A percentile compares a stretch with the other conserved stretches of the same genome.
These are phyloP conservation scores for Solanum hybrid DNA, from an alignment of 305 asterid species.

Conservation along the genomic window DNA sequence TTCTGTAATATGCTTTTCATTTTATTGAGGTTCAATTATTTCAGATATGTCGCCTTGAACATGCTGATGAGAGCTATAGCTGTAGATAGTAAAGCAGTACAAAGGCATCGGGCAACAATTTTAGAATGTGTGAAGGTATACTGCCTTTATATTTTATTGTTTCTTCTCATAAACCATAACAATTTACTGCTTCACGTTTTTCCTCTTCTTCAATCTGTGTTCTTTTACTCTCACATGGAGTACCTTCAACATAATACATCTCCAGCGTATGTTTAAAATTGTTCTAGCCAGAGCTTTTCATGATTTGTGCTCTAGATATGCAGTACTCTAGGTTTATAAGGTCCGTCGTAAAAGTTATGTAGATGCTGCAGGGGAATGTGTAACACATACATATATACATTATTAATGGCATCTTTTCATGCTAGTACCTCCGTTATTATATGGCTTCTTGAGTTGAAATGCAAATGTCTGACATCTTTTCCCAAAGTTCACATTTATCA, in stretches of 20 bases:
- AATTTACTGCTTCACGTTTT: background rate
- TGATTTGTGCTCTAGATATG: background rate
- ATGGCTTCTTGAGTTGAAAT: background rate
- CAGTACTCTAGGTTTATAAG: background rate
- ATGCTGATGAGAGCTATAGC: constrained; percentile 94
- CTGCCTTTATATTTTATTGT: background rate
- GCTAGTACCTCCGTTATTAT: background rate
- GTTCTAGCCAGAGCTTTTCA: background rate
- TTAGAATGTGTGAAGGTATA: constrained; percentile 94
- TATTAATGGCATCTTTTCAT: background rate
- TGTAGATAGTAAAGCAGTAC: constrained; percentile 94
- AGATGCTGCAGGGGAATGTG: background rate
- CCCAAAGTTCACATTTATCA: background rate
- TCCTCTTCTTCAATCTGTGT: background rate
- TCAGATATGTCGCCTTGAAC: constrained; percentile 93
- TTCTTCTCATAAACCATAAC: background rate
- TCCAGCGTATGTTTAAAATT: background rate
- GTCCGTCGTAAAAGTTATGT: background rate
- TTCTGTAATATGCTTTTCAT: constrained; percentile 2
- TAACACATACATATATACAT: background rate
- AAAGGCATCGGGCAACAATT: constrained; percentile 90
- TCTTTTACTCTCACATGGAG: background rate
- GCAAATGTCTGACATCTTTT: background rate
- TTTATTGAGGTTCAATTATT: constrained; percentile 20
- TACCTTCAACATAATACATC: background rate